These are phyloP conservation scores for Diversispora eburnea DNA, from an alignment of 192 early-diverging fungal genomes.

Conservation along the genomic window DNA sequence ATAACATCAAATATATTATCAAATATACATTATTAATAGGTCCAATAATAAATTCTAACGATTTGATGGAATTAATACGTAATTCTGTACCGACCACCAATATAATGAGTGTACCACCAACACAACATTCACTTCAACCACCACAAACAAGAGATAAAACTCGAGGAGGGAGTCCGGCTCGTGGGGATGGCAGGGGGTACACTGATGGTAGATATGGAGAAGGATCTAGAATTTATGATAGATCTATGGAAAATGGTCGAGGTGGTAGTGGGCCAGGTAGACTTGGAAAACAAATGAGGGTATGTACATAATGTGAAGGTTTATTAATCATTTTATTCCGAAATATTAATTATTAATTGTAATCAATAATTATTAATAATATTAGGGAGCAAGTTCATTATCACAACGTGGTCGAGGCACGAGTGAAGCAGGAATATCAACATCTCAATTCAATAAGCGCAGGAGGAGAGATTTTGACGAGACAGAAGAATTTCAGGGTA, in stretches of 20 bases:
- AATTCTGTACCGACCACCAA: neutral
- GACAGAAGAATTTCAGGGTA: conserved; percentile 12
- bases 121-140: conserved; percentile 3
- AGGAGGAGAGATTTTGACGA: conserved; percentile 18
- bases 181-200: neutral
- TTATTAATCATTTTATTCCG: neutral
- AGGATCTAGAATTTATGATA: neutral
- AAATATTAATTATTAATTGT: neutral
- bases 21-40: neutral
- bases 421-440: too few species aligned
- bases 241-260: neutral
- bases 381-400: neutral
- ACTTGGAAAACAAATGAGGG: conserved; percentile 26
- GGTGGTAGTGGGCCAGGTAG: conserved; percentile 2
- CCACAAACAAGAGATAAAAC: neutral
- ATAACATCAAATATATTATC: neutral
- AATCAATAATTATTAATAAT: neutral
- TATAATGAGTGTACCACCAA: neutral
- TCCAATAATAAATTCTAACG: conserved; percentile 12
- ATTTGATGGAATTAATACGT: conserved; percentile 13
- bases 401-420: neutral
- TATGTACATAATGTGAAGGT: neutral
- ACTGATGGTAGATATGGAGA: conserved; percentile 13
- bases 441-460: neutral
- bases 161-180: neutral